Base-by-base conservation (phyloP, 2,329 filamentous ascomycete genomes). In the Pseudomassariella vexata region DNA sequence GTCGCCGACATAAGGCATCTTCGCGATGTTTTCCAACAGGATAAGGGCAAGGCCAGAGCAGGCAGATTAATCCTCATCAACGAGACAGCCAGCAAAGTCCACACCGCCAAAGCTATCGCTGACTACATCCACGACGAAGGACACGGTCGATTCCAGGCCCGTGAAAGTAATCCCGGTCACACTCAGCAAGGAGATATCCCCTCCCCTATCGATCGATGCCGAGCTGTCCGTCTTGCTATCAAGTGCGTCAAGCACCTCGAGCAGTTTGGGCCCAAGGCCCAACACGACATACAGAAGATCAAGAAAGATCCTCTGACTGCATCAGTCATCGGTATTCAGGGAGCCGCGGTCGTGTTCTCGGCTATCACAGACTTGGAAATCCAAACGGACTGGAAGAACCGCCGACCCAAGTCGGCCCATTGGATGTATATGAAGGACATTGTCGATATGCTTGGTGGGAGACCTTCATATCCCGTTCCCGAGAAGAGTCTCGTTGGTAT, bases 31-130 rank as follows among this genome's bases (percentile, higher is more conserved):
- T 98, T 98, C 62, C 68, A 73, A 10, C 75, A 82, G 38, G 92
- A 98, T 63, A 81, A 79, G 51, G 92, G 92, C 36, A 85, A 92
- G 57, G 87, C 82, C 28, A 81, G 89, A 34, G 90, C 89, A 1
- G 92, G 92, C 21, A 90, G 95, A 46, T 75, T 96, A 40, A 94
- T 98, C 42, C 77, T 98, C n/a, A 79, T 94, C 56, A 96, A 96
- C 60, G 92, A 98, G 61, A 89, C 88, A 61, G 85, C 92, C 6
- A 94, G 85, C 50, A 79, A 74, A 49, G 89, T 89, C 11, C 96
- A 95, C 69, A 85, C 75, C 30, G 94, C 92, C 12, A 88, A 94
- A 59, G 76, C 95, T 36, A 90, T 98, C 50, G 89, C 90, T 20
- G 83, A 90, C 53, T 95, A 96, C 62, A 95, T 98, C 63, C 85